Percentiles rank a stretch among this genome's conserved stretches.
phyloP scores from a whole-genome alignment of 768 basidiomycete genomes.

The Mrakia gelida region DNA sequence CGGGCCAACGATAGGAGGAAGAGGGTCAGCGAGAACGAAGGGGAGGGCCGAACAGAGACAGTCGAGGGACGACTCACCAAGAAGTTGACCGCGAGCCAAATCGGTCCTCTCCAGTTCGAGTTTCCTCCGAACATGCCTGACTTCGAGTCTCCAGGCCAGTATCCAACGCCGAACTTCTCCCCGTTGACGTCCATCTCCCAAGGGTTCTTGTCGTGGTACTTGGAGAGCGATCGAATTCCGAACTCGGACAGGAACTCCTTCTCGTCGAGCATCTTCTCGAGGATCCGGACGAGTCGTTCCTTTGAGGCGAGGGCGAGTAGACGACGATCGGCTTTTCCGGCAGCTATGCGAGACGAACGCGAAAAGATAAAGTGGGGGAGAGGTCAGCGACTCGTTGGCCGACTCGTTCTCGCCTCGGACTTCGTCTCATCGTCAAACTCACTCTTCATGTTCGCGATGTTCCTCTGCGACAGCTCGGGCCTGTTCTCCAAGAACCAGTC shows the following conservation, averaged over 20 bases:
- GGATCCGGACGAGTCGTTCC: constrained; percentile 77
- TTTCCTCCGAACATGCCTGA: constrained; percentile 92
- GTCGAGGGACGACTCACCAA: constrained; percentile 50
- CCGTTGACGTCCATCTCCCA: constrained; percentile 95
- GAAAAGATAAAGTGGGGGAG: not conserved
- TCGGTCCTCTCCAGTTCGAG: constrained; percentile 62
- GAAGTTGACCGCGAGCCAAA: constrained; percentile 92
- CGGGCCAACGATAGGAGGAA: not conserved
- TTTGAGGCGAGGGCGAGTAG: constrained; percentile 86
- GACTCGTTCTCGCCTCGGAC: not conserved
- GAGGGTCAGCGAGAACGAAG: not conserved
- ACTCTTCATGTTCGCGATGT: constrained; percentile 96
- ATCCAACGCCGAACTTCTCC: constrained; percentile 82
- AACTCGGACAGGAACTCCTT: constrained; percentile 93
- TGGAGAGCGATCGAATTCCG: constrained; percentile 93
- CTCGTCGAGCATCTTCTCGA: constrained; percentile 97
- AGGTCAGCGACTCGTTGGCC: not conserved
- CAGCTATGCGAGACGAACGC: constrained; percentile 43
- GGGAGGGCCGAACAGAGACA: no score
- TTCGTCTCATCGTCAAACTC: constrained; percentile 24
- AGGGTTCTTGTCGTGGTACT: constrained; percentile 81
- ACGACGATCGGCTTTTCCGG: constrained; percentile 77
- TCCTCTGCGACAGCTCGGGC: constrained; percentile 77
- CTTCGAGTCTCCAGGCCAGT: constrained; percentile 97
- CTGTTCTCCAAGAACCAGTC: constrained; percentile 97